Conservation (phyloP, 306 rosid genomes). For the Pyrus bretschneideri region DNA sequence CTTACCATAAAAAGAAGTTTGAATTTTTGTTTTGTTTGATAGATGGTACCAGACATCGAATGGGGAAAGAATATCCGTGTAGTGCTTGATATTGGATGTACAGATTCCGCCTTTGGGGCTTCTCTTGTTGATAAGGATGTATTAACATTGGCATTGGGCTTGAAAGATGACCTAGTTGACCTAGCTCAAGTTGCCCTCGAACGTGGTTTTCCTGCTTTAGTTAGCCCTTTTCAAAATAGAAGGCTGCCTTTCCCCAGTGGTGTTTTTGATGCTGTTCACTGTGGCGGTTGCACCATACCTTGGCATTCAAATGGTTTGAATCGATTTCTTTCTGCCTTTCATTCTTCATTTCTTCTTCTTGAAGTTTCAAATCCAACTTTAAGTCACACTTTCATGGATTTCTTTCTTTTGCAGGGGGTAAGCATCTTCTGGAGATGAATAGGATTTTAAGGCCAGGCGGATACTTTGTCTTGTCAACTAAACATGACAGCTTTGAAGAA, state of each 20-base stretch:
- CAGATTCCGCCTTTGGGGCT: slow-evolving; percentile 70
- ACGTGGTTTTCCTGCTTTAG: slow-evolving; percentile 77
- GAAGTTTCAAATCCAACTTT: background rate
- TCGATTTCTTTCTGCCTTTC: background rate
- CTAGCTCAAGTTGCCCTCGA: slow-evolving; percentile 84
- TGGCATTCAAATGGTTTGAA: slow-evolving; percentile 83
- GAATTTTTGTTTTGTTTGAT: slow-evolving; percentile 25
- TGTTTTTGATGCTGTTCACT: slow-evolving; percentile 80
- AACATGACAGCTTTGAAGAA: slow-evolving; percentile 69
- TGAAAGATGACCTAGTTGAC: slow-evolving; percentile 85
- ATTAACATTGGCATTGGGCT: slow-evolving; percentile 71
- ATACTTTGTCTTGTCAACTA: slow-evolving; percentile 79
- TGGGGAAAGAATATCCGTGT: slow-evolving; percentile 92
- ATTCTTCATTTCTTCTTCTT: background rate
- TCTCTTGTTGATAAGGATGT: slow-evolving; percentile 74
- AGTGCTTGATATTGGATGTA: slow-evolving; percentile 73
- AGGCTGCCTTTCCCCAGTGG: slow-evolving; percentile 92
- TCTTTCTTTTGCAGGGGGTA: slow-evolving; percentile 56
- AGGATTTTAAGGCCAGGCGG: slow-evolving; percentile 82
- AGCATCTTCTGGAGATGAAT: slow-evolving; percentile 86
- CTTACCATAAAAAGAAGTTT: slow-evolving; percentile 15
- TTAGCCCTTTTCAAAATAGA: slow-evolving; percentile 64
- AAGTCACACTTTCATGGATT: background rate
- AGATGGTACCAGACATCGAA: slow-evolving; percentile 98
- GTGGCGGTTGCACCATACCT: slow-evolving; percentile 61